These are phyloP conservation scores for Megacollybia platyphylla DNA, from an alignment of 1,284 basidiomycete genomes.

Conservation along the genomic window DNA sequence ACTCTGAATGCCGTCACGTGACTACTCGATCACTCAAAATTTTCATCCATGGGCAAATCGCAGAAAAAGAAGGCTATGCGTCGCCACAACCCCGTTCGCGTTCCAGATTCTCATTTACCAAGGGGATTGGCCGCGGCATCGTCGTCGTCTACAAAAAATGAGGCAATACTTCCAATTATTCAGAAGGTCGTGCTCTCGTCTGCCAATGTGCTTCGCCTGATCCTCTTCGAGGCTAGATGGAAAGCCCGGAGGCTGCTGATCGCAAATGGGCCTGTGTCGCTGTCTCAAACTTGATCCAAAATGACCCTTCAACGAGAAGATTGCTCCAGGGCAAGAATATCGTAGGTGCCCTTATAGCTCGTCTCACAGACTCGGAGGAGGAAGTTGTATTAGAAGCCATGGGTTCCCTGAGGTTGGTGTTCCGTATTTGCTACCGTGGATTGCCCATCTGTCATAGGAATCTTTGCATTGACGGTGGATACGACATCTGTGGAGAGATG, in stretches of 20 bases:
- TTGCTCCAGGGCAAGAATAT: conserved; percentile 85
- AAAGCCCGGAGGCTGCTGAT: conserved; percentile 62
- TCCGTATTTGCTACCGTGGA: neutral
- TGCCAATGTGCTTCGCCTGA: conserved; percentile 4
- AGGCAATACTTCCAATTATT: conserved; percentile 74
- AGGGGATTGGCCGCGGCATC: conserved; percentile 63
- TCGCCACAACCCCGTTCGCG: conserved; percentile 82
- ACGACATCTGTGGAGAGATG: conserved; percentile 91
- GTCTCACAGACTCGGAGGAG: conserved; percentile 74
- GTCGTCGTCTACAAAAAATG: conserved; percentile 59
- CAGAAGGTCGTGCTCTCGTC: conserved; percentile 44
- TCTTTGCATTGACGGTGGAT: conserved; percentile 86
- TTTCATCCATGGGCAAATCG: conserved; percentile 67
- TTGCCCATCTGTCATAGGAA: conserved; percentile 40
- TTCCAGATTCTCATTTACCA: conserved; percentile 82
- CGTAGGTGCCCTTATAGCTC: conserved; percentile 74
- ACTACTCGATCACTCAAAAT: conserved; percentile 1
- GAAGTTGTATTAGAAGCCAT: conserved; percentile 80
- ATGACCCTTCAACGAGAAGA: conserved; percentile 76
- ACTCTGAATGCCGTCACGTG: neutral
- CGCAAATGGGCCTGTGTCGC: conserved; percentile 91
- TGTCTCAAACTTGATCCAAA: conserved; percentile 79
- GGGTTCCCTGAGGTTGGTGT: conserved; percentile 64
- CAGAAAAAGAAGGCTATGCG: conserved; percentile 73
- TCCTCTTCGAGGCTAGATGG: conserved; percentile 36